Evolutionary conservation across 2,329 filamentous ascomycete genomes (phyloP).

Genomic region (Aspergillus thermomutatus): DNA sequence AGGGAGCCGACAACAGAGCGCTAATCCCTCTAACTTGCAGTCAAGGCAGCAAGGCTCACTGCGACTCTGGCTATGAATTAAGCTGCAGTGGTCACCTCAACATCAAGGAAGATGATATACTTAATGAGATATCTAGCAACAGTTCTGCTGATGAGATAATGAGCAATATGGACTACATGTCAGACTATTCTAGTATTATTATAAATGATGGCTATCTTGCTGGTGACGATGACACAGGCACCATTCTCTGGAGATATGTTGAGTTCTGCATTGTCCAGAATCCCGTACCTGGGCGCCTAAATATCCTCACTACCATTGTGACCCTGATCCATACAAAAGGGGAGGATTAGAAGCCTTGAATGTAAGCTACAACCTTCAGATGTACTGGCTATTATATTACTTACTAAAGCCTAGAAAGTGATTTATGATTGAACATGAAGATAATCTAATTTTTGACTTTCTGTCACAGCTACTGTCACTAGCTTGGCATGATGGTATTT

Average conservation of each 20-base stretch:
- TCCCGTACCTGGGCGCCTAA: constrained; percentile 2
- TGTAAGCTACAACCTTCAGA: constrained; percentile 11
- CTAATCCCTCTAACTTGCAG: too few species aligned
- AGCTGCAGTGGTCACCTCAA: background rate
- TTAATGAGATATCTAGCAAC: background rate
- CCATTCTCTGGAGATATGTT: constrained; percentile 17
- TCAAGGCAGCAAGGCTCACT: background rate
- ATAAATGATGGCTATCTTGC: constrained; percentile 19
- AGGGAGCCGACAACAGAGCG: too few species aligned
- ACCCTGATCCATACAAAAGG: constrained; percentile 19
- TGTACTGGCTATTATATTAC: background rate
- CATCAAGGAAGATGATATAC: constrained; percentile 2
- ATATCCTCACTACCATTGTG: constrained; percentile 15
- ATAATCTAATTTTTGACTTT: constrained; percentile 17
- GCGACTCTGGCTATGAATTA: constrained; percentile 1
- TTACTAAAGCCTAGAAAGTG: constrained; percentile 16
- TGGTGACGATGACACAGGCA: constrained; percentile 13
- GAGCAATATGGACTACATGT: constrained; percentile 7
- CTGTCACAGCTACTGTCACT: constrained; percentile 14
- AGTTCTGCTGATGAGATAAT: background rate
- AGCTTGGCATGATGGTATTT: constrained; percentile 13
- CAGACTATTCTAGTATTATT: constrained; percentile 11
- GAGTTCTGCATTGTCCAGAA: constrained; percentile 19
- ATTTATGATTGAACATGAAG: constrained; percentile 16
- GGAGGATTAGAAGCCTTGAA: constrained; percentile 17